A percentile compares a stretch with the other conserved stretches of the same genome.
These are phyloP conservation scores for Pulicaria dysenterica DNA, from an alignment of 129 eudicot genomes.

Conservation along the genomic window DNA sequence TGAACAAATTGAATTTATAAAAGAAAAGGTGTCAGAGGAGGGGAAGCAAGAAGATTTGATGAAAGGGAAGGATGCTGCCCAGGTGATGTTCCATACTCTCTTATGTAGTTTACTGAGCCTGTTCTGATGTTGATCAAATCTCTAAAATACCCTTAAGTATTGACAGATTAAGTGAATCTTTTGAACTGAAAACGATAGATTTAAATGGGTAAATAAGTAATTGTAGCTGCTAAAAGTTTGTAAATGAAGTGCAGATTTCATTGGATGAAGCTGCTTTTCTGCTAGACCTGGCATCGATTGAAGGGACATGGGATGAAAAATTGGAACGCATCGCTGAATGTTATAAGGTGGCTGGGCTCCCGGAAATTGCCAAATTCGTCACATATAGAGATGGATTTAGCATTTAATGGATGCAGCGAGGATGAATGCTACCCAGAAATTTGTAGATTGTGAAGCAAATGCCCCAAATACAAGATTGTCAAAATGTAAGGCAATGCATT, in stretches of 20 bases:
- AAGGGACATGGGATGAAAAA: conserved; percentile 83
- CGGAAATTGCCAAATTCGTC: conserved; percentile 78
- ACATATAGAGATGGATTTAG: conserved; percentile 58
- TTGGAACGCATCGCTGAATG: conserved; percentile 83
- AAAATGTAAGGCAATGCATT: conserved; percentile 4
- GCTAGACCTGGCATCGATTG: conserved; percentile 86
- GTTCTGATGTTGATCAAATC: neutral
- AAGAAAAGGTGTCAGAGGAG: conserved; percentile 86
- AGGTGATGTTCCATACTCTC: conserved; percentile 45
- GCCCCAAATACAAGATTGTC: conserved; percentile 8
- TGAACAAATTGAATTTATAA: conserved; percentile 92
- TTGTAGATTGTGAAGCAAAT: conserved; percentile 15
- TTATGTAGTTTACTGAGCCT: neutral
- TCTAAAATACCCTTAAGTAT: neutral
- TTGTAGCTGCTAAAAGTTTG: neutral
- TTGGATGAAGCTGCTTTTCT: conserved; percentile 96
- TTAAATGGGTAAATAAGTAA: conserved; percentile 10
- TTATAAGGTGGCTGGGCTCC: conserved; percentile 69
- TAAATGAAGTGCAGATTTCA: conserved; percentile 52
- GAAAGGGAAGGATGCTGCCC: conserved; percentile 91
- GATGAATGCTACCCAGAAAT: conserved; percentile 21
- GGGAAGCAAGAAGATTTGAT: conserved; percentile 82
- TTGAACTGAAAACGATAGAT: neutral
- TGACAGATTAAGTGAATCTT: neutral
- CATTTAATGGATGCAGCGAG: conserved; percentile 12